Evolutionary conservation across 805 yeast genomes (phyloP), one percentile per base, ranked within the genome.

Genomic region (Candida rishiriensis): DNA sequence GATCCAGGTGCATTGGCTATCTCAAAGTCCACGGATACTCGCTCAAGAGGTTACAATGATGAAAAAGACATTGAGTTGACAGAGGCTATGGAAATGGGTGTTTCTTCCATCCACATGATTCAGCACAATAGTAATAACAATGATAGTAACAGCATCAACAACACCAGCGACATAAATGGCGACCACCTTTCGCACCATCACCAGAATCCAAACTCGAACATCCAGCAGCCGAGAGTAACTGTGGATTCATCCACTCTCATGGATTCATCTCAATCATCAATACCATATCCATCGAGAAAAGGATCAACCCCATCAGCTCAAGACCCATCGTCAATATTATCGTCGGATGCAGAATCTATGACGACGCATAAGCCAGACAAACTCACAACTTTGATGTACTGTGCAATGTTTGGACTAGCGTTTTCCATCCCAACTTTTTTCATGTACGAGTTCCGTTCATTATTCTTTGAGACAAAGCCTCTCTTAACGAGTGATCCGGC

Each of bases 391-490:
- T 72, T 88, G 49, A 75, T 87, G 41, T 88, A 88, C 61, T 84
- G 93, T 49, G 85, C 96, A 0, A 61, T 78, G 4, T 70, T 83
- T 40, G 97, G 96, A 2, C 78, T 84, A 44, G 45, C 73, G 0
- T 73, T 85, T 38, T 84, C 95, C 1, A 68, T 83, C n/a, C 83
- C 86, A 1, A 80, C 90, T 59, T 87, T 91, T 70, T 50, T 84
- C 21, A 68, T 73, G 17, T 71, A 80, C 42, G 96, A 89, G 56
- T 77, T 76, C 1, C 41, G 44, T 69, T 74, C 29, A 54, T 44
- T 46, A 18, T 21, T 55, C 2, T 50, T 48, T 31, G 54, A 46
- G 1, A 28, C 18, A n/a, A 34, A 35, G 36, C n/a, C 17, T 7
- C 29, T 38, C 13, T 3, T 13, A 6, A 32, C 21, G 14, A 6